Evolutionary conservation across 768 basidiomycete species (phyloP), one percentile per base, ranked within the genome.

Genomic region (Cyclocybe aegerita): DNA sequence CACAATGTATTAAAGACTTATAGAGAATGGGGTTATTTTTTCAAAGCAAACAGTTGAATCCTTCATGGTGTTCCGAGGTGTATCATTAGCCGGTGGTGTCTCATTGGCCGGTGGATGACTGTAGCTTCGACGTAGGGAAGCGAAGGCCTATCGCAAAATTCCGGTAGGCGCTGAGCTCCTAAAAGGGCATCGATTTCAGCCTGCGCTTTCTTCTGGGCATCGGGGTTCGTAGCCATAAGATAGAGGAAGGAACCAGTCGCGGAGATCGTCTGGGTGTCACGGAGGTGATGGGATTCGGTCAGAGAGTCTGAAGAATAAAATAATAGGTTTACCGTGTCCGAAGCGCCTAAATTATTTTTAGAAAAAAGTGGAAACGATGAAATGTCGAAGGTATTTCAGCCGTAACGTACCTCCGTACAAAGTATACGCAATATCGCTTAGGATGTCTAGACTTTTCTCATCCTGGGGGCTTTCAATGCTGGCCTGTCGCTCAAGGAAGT

Each of bases 111-210:
- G n/a, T n/a, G n/a, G n/a, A n/a, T n/a, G n/a, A n/a, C n/a, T n/a
- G 64, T 42, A 2, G 62, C 61, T 6, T 61, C 62, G 12, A 59
- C 42, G 39, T 64, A 73, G 0, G 71, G 71, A 2, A 72, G 49
- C 11, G 54, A 39, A 0, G 17, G 14, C 8, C 61, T 49, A 54
- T 72, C 70, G 7, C 58, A 56, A 34, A 67, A 61, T 1, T 47
- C 55, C 0, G 69, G 68, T 2, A 72, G 55, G 1, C 70, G 63
- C 7, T 63, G 55, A 3, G 30, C 23, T 1, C 73, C 72, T 11
- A 71, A 49, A 2, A 70, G 61, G 0, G 53, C 46, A 48, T 74
- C 70, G 9, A 74, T 60, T 46, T 73, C 71, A 2, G 34, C 59
- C 49, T 69, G 71, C 2, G 68, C 71, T 49, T 64, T 65, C n/a